Evolutionary conservation across 2,329 filamentous ascomycete species (phyloP), one percentile per base, ranked within the genome.

Genomic region (Aspergillus bombycis): DNA sequence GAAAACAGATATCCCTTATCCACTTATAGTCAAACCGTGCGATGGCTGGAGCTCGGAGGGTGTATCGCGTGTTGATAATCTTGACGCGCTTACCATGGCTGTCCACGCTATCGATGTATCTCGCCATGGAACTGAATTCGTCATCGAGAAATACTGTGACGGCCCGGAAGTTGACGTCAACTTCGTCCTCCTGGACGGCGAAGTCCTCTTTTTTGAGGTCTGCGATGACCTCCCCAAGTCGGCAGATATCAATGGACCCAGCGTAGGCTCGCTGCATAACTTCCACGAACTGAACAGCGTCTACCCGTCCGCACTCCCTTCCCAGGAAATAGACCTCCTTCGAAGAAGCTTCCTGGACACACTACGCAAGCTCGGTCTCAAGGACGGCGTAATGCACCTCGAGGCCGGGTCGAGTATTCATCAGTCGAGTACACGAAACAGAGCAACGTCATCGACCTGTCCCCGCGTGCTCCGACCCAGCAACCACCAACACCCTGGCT

Each of bases 131-230:
- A 34, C 34, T 5, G 43, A 54, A 0, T 53, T 60, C 32, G 56
- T 64, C 8, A 46, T 66, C 1, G 68, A 69, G 14, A 30, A 58
- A 2, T 69, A 68, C 55, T 56, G 57, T 30, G 61, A 66, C 26
- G 65, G 68, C 10, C 61, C 66, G 0, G 67, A 70, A 55, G 57
- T 70, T 1, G 62, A 68, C n/a, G 54, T 53, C 28, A 68, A 69
- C 30, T 58, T 71, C 26, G 64, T 68, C 4, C 53, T 69, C 3
- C 45, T 38, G 7, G 60, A 71, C 12, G 62, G 62, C 1, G 63
- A 69, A 30, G 14, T 64, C 0, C 41, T 69, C 8, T 66, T 66
- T n/a, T 60, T 48, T 34, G 67, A 69, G 30, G 21, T 65, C 4
- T 62, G 36, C 3, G 66, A 69, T 28, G 59, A 68, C 14, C 62